phyloP scores from a whole-genome alignment of 495 filamentous ascomycete genomes.

The Lasiosphaeriaceae sp. region DNA sequence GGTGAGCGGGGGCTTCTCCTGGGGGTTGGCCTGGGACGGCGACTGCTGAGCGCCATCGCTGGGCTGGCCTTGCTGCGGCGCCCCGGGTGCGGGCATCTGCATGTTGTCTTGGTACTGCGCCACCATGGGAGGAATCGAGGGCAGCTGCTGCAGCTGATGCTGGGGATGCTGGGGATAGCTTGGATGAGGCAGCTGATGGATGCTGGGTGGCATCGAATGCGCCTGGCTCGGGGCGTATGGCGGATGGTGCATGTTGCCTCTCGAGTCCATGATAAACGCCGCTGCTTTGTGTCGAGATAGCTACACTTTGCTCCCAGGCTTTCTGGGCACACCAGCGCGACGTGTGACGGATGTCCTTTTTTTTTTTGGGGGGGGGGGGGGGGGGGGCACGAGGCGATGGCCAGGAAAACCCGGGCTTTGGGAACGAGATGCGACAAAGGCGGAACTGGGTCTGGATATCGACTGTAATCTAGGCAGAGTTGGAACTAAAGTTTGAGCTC shows the following conservation, averaged over 20 bases:
- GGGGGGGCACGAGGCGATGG: too few species aligned
- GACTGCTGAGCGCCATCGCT: constrained; percentile 15
- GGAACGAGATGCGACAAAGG: too few species aligned
- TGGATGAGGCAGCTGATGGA: constrained; percentile 17
- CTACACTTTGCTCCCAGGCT: too few species aligned
- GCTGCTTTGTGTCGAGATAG: too few species aligned
- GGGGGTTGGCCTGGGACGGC: constrained; percentile 3
- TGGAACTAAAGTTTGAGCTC: too few species aligned
- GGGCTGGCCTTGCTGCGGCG: constrained; percentile 18
- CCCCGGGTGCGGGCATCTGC: constrained; percentile 14
- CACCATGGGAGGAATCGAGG: constrained; percentile 26
- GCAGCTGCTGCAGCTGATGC: constrained; percentile 25
- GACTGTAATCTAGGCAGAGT: too few species aligned
- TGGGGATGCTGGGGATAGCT: constrained; percentile 12
- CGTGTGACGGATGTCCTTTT: too few species aligned
- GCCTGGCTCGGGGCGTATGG: constrained; percentile 21
- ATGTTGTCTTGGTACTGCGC: constrained; percentile 23
- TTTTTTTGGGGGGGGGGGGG: too few species aligned
- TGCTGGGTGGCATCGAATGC: constrained; percentile 14
- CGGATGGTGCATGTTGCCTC: constrained; percentile 14
- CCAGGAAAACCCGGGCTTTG: too few species aligned
- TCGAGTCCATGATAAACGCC: too few species aligned
- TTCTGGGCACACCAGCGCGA: too few species aligned
- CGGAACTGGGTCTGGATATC: too few species aligned
- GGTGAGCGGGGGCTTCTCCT: constrained; percentile 23